Conservation (phyloP, 2,329 filamentous ascomycete genomes). For the Cordyceps cicadae region DNA sequence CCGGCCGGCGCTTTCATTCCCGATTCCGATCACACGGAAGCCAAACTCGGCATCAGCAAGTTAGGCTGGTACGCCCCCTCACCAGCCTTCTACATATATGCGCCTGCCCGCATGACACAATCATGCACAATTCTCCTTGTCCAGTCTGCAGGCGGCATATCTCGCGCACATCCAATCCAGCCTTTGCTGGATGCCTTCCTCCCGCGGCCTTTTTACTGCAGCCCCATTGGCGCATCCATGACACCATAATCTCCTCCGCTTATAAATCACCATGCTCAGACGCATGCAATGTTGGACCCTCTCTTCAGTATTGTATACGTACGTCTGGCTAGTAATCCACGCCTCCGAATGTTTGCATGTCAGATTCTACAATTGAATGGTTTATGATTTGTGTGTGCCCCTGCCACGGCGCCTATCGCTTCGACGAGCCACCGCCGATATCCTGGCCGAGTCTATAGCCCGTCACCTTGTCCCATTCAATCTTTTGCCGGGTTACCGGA, state of each 20-base stretch:
- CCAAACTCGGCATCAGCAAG: background rate
- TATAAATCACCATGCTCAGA: background rate
- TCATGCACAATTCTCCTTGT: background rate
- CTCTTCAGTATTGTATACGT: background rate
- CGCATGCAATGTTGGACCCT: background rate
- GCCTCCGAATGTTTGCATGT: background rate
- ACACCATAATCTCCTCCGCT: too few relatives aligned
- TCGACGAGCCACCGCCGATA: slow-evolving; percentile 60
- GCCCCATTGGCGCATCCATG: background rate
- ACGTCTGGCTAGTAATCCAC: background rate
- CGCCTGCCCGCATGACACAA: background rate
- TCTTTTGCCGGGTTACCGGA: slow-evolving; percentile 94
- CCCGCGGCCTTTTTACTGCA: background rate
- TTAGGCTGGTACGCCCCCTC: background rate
- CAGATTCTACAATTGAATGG: background rate
- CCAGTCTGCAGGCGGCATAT: background rate
- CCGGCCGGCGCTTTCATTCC: slow-evolving; percentile 1
- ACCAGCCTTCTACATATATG: background rate
- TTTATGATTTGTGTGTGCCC: background rate
- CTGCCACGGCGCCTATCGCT: slow-evolving; percentile 30
- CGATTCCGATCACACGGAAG: slow-evolving; percentile 11
- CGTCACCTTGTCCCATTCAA: slow-evolving; percentile 98
- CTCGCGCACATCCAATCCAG: background rate
- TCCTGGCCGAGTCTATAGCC: slow-evolving; percentile 82
- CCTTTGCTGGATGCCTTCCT: background rate